Evolutionary conservation across 2,329 filamentous ascomycete genomes (phyloP).

Genomic region (Fusarium graminum): DNA sequence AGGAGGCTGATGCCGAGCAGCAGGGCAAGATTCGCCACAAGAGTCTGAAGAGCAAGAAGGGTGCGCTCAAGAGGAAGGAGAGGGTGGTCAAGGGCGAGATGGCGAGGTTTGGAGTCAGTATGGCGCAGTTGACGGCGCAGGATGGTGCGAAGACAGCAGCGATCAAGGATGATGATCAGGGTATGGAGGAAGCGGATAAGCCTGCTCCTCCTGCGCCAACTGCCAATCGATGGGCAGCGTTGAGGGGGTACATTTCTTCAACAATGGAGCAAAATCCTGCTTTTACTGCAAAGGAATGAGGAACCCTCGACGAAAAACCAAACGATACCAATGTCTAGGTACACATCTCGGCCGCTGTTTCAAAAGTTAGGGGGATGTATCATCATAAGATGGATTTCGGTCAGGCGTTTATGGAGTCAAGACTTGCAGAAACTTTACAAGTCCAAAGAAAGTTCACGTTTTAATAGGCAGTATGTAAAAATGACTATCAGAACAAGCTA

Average conservation of each 20-base stretch:
- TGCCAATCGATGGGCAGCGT: constrained; percentile 79
- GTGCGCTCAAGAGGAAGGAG: constrained; percentile 86
- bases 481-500: not conserved
- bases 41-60: constrained; percentile 80
- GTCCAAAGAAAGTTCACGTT: not conserved
- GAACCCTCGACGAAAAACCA: no score
- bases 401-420: constrained; percentile 44
- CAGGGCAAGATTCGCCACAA: constrained; percentile 76
- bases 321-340: constrained; percentile 16
- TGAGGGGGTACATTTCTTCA: constrained; percentile 85
- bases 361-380: not conserved
- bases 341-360: not conserved
- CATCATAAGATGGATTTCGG: not conserved
- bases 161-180: constrained; percentile 28
- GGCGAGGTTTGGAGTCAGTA: constrained; percentile 84
- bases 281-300: constrained; percentile 62
- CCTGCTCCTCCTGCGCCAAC: constrained; percentile 54
- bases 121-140: constrained; percentile 76
- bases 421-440: not conserved
- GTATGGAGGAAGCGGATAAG: constrained; percentile 31
- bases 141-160: constrained; percentile 27
- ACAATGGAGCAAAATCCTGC: constrained; percentile 92
- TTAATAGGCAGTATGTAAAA: not conserved
- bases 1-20: constrained; percentile 60
- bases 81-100: constrained; percentile 83